Percentiles rank a stretch among this genome's conserved stretches.
These are phyloP conservation scores for Fraxinus albicans DNA, from an alignment of 305 asterid genomes.

Conservation along the genomic window DNA sequence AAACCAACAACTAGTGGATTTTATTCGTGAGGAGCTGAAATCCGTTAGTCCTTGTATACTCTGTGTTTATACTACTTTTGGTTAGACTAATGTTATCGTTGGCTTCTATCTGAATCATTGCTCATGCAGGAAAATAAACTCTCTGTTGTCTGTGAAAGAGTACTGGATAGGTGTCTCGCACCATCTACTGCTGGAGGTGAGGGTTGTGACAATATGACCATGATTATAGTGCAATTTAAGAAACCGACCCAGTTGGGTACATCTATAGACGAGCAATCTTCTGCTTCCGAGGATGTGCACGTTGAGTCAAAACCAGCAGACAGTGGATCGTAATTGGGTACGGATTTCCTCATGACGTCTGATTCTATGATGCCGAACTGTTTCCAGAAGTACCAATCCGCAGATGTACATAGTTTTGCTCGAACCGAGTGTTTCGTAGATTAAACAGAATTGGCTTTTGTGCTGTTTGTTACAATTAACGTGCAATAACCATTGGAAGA, in stretches of 20 bases:
- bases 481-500: background rate
- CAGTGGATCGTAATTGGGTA: slow-evolving; percentile 14
- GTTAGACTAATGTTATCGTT: background rate
- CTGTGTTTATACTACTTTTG: background rate
- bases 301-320: slow-evolving; percentile 27
- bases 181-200: slow-evolving; percentile 89
- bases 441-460: background rate
- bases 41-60: slow-evolving; percentile 50
- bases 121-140: slow-evolving; percentile 75
- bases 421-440: background rate
- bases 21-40: slow-evolving; percentile 73
- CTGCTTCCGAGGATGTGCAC: slow-evolving; percentile 28
- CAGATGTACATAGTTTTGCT: background rate
- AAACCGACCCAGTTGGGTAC: slow-evolving; percentile 36
- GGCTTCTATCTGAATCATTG: background rate
- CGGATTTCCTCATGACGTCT: background rate
- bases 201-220: slow-evolving; percentile 98
- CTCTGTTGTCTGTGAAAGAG: slow-evolving; percentile 76
- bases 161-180: slow-evolving; percentile 80
- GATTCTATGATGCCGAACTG: background rate
- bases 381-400: background rate
- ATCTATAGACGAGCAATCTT: slow-evolving; percentile 34
- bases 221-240: slow-evolving; percentile 81
- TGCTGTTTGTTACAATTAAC: background rate
- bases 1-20: slow-evolving; percentile 91